phyloP scores from a whole-genome alignment of 768 basidiomycete species.

The Mycena amicta region DNA sequence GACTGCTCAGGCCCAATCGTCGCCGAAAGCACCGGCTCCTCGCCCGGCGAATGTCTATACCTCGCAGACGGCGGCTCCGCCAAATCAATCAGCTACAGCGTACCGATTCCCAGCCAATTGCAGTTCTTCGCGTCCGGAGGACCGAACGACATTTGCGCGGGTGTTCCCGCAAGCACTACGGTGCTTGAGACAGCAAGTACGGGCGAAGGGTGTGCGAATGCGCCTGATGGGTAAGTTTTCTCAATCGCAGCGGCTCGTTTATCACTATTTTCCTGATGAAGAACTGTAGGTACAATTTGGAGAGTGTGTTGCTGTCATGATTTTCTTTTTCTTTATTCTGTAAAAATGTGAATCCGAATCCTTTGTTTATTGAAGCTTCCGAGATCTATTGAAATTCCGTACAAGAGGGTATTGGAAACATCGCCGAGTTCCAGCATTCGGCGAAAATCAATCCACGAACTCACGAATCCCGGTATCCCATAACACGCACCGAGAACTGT shows the following conservation, averaged over 20 bases:
- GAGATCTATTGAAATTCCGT: too few species aligned
- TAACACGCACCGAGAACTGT: too few species aligned
- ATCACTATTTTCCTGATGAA: not conserved
- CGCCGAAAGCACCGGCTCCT: not conserved
- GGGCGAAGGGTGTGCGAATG: not conserved
- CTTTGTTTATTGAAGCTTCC: too few species aligned
- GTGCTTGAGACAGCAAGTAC: not conserved
- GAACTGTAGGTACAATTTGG: not conserved
- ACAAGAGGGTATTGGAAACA: too few species aligned
- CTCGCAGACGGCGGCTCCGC: not conserved
- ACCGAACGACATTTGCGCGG: not conserved
- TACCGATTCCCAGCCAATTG: not conserved
- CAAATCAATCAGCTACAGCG: not conserved
- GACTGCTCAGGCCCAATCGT: not conserved
- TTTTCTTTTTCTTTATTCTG: too few species aligned
- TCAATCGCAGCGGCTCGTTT: not conserved
- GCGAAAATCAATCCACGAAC: too few species aligned
- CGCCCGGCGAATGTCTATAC: not conserved
- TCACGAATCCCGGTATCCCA: too few species aligned
- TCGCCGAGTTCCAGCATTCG: too few species aligned
- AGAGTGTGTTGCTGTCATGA: not conserved
- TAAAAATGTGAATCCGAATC: too few species aligned
- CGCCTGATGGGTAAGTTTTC: not conserved
- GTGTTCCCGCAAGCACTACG: not conserved
- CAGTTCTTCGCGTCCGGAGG: not conserved